These are phyloP conservation scores for Kwoniella dendrophila DNA, from an alignment of 768 basidiomycete genomes.

Conservation along the genomic window DNA sequence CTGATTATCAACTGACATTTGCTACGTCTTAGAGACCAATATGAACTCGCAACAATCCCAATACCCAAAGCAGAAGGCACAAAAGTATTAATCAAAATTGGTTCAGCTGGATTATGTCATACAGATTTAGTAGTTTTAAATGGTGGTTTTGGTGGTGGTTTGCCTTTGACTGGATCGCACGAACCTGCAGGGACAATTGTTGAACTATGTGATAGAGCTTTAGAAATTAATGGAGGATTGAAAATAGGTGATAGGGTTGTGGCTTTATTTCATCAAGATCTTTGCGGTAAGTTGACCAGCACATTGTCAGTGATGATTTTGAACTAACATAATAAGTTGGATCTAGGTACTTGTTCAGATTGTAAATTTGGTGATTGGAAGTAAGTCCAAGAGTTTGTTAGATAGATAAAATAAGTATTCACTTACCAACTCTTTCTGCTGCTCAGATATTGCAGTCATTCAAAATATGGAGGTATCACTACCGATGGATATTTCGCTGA, in stretches of 20 bases:
- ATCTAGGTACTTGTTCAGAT: slow-evolving; percentile 19
- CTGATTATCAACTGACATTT: too few relatives aligned
- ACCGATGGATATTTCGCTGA: slow-evolving; percentile 24
- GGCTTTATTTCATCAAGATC: slow-evolving; percentile 9
- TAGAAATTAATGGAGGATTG: not conserved
- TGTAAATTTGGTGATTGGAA: slow-evolving; percentile 20
- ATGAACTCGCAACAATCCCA: slow-evolving; percentile 20
- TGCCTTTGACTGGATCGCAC: slow-evolving; percentile 27
- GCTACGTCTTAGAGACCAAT: slow-evolving; percentile 14
- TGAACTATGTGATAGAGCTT: slow-evolving; percentile 9
- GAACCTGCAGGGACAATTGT: slow-evolving; percentile 35
- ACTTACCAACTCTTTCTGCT: not conserved
- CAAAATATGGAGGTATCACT: slow-evolving; percentile 24
- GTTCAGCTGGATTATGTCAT: slow-evolving; percentile 35
- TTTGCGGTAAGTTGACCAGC: slow-evolving; percentile 17
- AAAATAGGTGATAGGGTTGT: slow-evolving; percentile 21
- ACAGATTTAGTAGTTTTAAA: slow-evolving; percentile 26
- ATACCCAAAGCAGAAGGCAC: slow-evolving; percentile 13
- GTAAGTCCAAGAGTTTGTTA: slow-evolving; percentile 2
- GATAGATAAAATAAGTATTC: not conserved
- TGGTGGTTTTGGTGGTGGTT: slow-evolving; percentile 7
- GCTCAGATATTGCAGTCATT: slow-evolving; percentile 13
- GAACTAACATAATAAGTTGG: not conserved
- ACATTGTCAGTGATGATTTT: not conserved
- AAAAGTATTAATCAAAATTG: slow-evolving; percentile 26